Evolutionary conservation across 1,284 basidiomycete genomes (phyloP), one percentile per base, ranked within the genome.

Genomic region (Apiotrichum gamsii): DNA sequence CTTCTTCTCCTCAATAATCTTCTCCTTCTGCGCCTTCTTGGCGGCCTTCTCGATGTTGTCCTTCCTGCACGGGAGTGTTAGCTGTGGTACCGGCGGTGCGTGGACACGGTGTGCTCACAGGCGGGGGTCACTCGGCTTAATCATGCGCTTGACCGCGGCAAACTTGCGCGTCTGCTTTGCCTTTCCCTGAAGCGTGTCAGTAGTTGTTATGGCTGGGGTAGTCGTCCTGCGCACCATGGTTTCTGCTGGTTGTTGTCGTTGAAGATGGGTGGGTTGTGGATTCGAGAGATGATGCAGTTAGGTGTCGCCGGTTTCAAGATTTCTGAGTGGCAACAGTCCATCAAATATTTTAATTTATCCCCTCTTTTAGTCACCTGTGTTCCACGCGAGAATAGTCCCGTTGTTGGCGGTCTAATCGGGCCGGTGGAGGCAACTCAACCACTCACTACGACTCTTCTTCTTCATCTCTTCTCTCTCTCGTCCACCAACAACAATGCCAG

Each of bases 141-240:
- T 76, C 78, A 98, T 80, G 14, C 94, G 86, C 75, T 99, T 99
- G 38, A 95, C 90, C 8, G 84, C 76, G 4, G 90, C 93, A 70
- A 96, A 96, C 72, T 96, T 96, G 71, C 90, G 81, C 1, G 90
- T 93, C 72, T 90, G 91, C 71, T 90, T 90, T 41, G 88, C 88
- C 74, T 85, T 93, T n/a, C 83, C 88, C 93, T 91, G 47, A 28
- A 15, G n/a, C n/a, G n/a, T n/a, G n/a, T n/a, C n/a, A n/a, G n/a
- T n/a, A n/a, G n/a, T 8, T n/a, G 41, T 53, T 23, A 51, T 49
- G 25, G 42, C 5, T 3, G 3, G 13, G 10, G 9, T 15, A 33
- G n/a, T 25, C 16, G 14, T 19, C 24, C 20, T 40, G 19, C 29
- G 18, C 20, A 36, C 19, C 35, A 21, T 23, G 39, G 1, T 30